Conservation (phyloP, 164 flowering plant genomes). For the Liquidambar formosana region DNA sequence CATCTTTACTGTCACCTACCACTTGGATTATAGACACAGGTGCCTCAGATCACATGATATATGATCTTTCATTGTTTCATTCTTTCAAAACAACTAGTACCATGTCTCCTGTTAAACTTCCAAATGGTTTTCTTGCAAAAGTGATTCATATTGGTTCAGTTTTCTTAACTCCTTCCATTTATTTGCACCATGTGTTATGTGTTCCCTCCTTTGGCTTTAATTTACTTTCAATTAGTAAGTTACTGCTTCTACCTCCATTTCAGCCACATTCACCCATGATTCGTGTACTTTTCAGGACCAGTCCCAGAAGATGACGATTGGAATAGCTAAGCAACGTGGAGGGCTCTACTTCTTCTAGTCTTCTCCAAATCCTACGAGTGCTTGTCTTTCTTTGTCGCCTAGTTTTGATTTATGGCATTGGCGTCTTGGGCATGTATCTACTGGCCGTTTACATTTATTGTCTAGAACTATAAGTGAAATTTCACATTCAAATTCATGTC, state of each 20-base stretch:
- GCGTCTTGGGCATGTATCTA: neutral
- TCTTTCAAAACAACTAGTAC: neutral
- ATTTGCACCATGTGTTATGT: neutral
- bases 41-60: neutral
- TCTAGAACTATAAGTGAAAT: neutral
- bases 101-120: neutral
- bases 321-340: too few species aligned
- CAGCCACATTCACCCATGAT: neutral
- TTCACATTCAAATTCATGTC: neutral
- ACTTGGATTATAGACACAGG: constrained; percentile 1
- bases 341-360: neutral
- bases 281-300: neutral
- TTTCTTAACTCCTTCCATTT: neutral
- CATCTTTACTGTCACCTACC: neutral
- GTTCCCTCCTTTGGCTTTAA: too few species aligned
- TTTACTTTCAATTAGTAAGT: neutral
- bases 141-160: neutral
- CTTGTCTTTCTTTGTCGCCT: neutral
- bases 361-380: too few species aligned
- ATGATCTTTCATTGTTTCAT: neutral
- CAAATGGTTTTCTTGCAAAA: neutral
- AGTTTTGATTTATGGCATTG: neutral
- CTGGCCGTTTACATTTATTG: neutral
- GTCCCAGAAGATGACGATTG: neutral
- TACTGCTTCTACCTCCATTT: neutral